These are phyloP conservation scores for Ceratocystis huliohia DNA, from an alignment of 2,329 filamentous ascomycete genomes.

Conservation along the genomic window DNA sequence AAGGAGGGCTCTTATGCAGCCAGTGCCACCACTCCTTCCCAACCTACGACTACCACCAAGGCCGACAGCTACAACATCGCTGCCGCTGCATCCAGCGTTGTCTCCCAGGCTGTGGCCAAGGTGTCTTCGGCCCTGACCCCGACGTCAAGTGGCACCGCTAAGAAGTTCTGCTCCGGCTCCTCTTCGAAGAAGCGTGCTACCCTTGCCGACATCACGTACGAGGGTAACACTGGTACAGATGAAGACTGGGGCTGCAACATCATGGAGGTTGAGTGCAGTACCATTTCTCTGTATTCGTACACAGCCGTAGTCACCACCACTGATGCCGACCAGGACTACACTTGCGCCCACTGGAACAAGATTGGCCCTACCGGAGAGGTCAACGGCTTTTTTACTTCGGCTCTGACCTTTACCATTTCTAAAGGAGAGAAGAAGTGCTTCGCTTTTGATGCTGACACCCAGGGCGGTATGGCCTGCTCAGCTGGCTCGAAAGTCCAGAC, in stretches of 20 bases:
- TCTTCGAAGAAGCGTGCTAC: slow-evolving; percentile 36
- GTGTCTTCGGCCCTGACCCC: slow-evolving; percentile 26
- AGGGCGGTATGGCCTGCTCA: slow-evolving; percentile 38
- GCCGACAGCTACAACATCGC: slow-evolving; percentile 5
- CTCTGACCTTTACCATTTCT: slow-evolving; percentile 32
- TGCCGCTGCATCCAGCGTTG: background rate
- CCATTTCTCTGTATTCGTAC: slow-evolving; percentile 35
- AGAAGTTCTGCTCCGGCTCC: slow-evolving; percentile 28
- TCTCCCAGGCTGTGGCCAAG: slow-evolving; percentile 24
- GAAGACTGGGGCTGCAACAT: slow-evolving; percentile 41
- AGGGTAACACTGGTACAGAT: slow-evolving; percentile 35
- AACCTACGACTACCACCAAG: slow-evolving; percentile 8
- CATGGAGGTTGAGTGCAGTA: slow-evolving; percentile 31
- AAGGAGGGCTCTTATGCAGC: slow-evolving; percentile 1
- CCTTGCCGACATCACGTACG: slow-evolving; percentile 34
- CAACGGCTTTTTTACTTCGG: slow-evolving; percentile 38
- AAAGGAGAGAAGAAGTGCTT: slow-evolving; percentile 31
- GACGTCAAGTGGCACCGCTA: slow-evolving; percentile 17
- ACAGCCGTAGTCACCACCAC: slow-evolving; percentile 32
- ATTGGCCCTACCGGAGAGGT: slow-evolving; percentile 34
- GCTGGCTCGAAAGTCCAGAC: slow-evolving; percentile 26
- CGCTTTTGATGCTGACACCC: slow-evolving; percentile 36
- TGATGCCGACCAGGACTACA: slow-evolving; percentile 25
- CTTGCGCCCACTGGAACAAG: slow-evolving; percentile 41
- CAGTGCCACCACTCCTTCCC: slow-evolving; percentile 19